Evolutionary conservation across 306 rosid species (phyloP).

Genomic region (Argentina anserina): DNA sequence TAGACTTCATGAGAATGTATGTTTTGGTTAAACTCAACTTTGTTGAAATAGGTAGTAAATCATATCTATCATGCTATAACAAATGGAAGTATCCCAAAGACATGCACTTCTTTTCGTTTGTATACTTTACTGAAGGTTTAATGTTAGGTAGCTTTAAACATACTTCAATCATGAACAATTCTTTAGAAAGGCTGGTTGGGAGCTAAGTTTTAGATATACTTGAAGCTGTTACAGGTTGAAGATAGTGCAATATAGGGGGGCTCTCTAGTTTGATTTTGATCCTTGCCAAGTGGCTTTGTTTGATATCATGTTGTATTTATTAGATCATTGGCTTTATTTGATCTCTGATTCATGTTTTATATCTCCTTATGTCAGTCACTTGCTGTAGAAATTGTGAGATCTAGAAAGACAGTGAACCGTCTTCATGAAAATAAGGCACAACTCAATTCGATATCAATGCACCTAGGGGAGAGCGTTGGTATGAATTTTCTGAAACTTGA

Average conservation of each 20-base stretch:
- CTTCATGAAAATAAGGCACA: slow-evolving; percentile 93
- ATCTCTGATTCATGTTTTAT: background rate
- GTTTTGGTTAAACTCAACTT: background rate
- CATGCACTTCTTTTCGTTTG: background rate
- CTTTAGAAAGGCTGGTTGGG: background rate
- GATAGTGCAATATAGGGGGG: background rate
- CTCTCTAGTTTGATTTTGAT: background rate
- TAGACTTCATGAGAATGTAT: background rate
- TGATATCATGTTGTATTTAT: background rate
- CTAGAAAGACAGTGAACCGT: slow-evolving; percentile 86
- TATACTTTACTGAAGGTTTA: background rate
- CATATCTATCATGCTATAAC: background rate
- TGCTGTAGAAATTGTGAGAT: slow-evolving; percentile 83
- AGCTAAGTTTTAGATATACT: background rate
- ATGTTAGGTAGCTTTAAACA: background rate
- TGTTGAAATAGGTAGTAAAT: background rate
- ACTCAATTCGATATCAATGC: slow-evolving; percentile 96
- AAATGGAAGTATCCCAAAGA: background rate
- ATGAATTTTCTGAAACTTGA: slow-evolving; percentile 20
- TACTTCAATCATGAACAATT: background rate
- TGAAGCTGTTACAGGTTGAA: background rate
- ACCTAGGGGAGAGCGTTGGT: slow-evolving; percentile 99
- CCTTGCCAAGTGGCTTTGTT: background rate
- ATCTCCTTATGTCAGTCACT: slow-evolving; percentile 55
- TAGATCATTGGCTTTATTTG: background rate